Percentiles rank a stretch among this genome's conserved stretches.
phyloP scores from a whole-genome alignment of 2,329 filamentous ascomycete genomes.

The Hymenoscyphus occultus region DNA sequence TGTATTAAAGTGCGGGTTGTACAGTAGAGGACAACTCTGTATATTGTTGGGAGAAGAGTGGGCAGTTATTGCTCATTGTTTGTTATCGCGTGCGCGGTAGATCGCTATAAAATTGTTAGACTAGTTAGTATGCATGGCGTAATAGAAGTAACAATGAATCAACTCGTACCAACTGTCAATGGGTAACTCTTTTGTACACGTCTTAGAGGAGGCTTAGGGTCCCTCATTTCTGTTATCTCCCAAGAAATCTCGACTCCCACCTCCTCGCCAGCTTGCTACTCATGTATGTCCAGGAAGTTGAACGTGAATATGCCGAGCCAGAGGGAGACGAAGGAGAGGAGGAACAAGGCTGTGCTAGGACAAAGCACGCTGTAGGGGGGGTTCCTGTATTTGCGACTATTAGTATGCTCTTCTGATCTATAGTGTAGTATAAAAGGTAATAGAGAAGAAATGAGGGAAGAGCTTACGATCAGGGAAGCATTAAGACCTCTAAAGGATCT shows the following conservation, averaged over 20 bases:
- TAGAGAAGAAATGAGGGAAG: no score
- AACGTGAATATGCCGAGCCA: background rate
- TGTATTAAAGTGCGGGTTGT: constrained; percentile 10
- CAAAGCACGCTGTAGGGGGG: no score
- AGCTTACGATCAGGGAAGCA: no score
- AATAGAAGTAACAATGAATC: constrained; percentile 9
- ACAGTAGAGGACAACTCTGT: constrained; percentile 4
- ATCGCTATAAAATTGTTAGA: constrained; percentile 7
- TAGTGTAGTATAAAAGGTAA: no score
- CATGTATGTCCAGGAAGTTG: constrained; percentile 3
- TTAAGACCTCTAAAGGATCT: no score
- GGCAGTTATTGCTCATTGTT: background rate
- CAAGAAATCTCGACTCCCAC: constrained; percentile 1
- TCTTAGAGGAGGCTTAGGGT: constrained; percentile 7
- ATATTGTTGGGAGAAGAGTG: background rate
- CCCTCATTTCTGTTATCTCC: constrained; percentile 3
- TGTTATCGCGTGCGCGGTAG: constrained; percentile 2
- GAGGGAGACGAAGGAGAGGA: no score
- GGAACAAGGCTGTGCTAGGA: no score
- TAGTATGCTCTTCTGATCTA: no score
- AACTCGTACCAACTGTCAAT: constrained; percentile 8
- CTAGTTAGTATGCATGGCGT: constrained; percentile 6
- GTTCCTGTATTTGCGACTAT: no score
- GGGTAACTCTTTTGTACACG: constrained; percentile 5
- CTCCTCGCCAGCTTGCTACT: constrained; percentile 5